Conservation (phyloP, 352 stramenopile genomes). For the Aphanomyces invadans region DNA sequence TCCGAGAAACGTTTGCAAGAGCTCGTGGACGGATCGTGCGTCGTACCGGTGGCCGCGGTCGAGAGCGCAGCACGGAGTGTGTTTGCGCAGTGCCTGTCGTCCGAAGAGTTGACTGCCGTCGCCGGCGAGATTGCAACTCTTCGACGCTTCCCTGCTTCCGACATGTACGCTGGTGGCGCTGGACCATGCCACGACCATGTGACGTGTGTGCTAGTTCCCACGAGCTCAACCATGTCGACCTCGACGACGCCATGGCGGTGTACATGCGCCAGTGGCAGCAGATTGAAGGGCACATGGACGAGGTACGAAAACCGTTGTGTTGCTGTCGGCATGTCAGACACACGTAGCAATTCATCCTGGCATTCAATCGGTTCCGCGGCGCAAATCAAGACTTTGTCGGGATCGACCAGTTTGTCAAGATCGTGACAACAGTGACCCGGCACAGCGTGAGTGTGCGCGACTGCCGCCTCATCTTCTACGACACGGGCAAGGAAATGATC, state of each 20-base stretch:
- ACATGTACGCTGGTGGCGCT: neutral
- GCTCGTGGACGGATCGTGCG: slow-evolving; percentile 41
- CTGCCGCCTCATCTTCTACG: slow-evolving; percentile 54
- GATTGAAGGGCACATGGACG: slow-evolving; percentile 41
- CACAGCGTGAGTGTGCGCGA: slow-evolving; percentile 40
- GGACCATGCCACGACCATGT: neutral
- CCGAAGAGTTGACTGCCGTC: slow-evolving; percentile 32
- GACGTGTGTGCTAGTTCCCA: neutral
- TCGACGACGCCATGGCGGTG: slow-evolving; percentile 55
- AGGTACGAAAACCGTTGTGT: slow-evolving; percentile 29
- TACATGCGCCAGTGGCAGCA: slow-evolving; percentile 49
- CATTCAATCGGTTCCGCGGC: slow-evolving; percentile 38
- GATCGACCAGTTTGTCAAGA: slow-evolving; percentile 63
- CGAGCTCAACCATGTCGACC: slow-evolving; percentile 33
- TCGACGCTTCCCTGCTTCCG: slow-evolving; percentile 5
- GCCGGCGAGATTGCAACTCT: slow-evolving; percentile 35
- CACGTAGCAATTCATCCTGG: slow-evolving; percentile 33
- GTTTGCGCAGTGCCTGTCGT: slow-evolving; percentile 41
- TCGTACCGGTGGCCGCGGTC: slow-evolving; percentile 33
- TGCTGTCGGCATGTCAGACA: neutral
- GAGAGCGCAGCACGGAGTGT: slow-evolving; percentile 31
- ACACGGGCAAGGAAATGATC: slow-evolving; percentile 54
- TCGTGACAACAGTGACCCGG: slow-evolving; percentile 54
- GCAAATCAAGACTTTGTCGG: slow-evolving; percentile 45
- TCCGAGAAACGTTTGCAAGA: slow-evolving; percentile 46